Base-by-base conservation (phyloP, 2,329 filamentous ascomycete genomes). In the Didymellaceae sp. region DNA sequence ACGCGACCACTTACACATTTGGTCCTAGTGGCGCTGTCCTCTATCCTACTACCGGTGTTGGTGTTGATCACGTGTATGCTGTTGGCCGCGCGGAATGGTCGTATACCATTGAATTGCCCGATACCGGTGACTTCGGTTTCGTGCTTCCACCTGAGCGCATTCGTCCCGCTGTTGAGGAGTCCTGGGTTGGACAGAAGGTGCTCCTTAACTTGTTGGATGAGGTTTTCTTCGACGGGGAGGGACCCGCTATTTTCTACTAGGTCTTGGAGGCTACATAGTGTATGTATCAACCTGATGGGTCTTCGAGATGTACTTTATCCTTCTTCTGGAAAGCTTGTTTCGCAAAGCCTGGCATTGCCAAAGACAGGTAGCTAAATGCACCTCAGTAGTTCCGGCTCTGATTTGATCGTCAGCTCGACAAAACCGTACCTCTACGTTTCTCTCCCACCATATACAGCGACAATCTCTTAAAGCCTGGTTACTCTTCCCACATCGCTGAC, bases 21-120 rank as follows among this genome's bases (percentile, higher is more conserved):
- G 79, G 79, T 1, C 76, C 77, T 0, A 78, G 81, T 51, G 86
- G 84, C 60, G 71, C 73, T 17, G 85, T 82, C 17, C 79, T 87
- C 50, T 87, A 87, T 64, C 75, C 79, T 43, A 80, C 82, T 2
- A 75, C 74, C 3, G 77, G 77, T 5, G 63, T 65, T n/a, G 71
- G 70, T 17, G 65, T 73, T 3, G 77, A 80, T 59, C 78, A 77
- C 40, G 66, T 74, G 1, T 72, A 75, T 43, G 73, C 71, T 34
- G 63, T 74, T 10, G 70, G 70, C 1, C 66, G 69, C 9, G 70
- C 78, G 8, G 71, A 75, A 17, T 78, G 74, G 47, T 68, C 70
- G 1, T 79, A 77, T 45, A 76, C 77, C 0, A 74, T 78, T 18
- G 79, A 81, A 61, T 54, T 80, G 54, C 71, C 77, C 25, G 78